Evolutionary conservation across 2,329 filamentous ascomycete species (phyloP).

Genomic region (Tolypocladium guangdongense): DNA sequence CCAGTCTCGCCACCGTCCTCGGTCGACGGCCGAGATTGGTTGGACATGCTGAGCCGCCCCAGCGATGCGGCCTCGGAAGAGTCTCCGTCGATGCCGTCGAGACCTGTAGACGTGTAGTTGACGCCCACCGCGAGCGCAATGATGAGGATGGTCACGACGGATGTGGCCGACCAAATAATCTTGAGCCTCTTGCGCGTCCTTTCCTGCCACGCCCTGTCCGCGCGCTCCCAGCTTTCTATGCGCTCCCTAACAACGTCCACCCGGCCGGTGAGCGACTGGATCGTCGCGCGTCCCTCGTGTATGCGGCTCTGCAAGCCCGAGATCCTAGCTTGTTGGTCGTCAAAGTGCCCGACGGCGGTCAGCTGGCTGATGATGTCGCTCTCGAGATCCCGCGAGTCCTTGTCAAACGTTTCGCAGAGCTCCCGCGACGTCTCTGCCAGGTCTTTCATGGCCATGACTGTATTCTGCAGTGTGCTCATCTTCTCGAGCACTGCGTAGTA

Average conservation of each 20-base stretch:
- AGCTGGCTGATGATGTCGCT: constrained; percentile 51
- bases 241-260: constrained; percentile 52
- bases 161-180: constrained; percentile 51
- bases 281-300: constrained; percentile 44
- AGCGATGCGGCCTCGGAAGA: background rate
- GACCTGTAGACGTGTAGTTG: constrained; percentile 7
- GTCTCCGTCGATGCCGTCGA: background rate
- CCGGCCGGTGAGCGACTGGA: constrained; percentile 47
- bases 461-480: constrained; percentile 51
- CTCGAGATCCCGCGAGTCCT: constrained; percentile 47
- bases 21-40: constrained; percentile 6
- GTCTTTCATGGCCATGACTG: constrained; percentile 53
- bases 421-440: constrained; percentile 51
- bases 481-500: constrained; percentile 67
- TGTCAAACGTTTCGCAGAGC: constrained; percentile 46
- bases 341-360: constrained; percentile 48
- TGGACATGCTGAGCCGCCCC: constrained; percentile 4
- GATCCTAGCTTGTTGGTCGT: constrained; percentile 54
- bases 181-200: constrained; percentile 52
- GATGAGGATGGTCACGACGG: constrained; percentile 34
- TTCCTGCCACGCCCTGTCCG: constrained; percentile 58
- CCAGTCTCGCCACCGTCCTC: constrained; percentile 10
- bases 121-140: constrained; percentile 29
- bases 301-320: constrained; percentile 51
- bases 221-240: constrained; percentile 57